Evolutionary conservation across 306 rosid species (phyloP).

Genomic region (Sechiopsis laciniata): DNA sequence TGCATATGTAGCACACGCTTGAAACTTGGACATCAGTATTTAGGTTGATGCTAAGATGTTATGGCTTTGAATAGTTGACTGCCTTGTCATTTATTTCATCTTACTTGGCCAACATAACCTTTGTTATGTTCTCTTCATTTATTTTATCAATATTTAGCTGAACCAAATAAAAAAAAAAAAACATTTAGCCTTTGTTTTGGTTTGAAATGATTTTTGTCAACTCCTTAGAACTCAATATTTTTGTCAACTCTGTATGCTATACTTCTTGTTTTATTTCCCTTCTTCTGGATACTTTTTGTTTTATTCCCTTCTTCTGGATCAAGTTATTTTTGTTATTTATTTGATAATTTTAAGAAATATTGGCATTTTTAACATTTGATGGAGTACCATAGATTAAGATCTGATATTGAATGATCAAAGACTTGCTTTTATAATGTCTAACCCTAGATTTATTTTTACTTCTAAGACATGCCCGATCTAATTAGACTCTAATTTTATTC

Average conservation of each 20-base stretch:
- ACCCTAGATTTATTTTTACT: not conserved
- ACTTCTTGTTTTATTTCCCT: not conserved
- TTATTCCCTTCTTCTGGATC: not conserved
- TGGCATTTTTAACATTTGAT: not conserved
- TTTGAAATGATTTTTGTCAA: not conserved
- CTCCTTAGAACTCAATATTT: not conserved
- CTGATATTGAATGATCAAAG: not conserved
- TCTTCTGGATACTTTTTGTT: constrained; percentile 2
- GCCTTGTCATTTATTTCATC: not conserved
- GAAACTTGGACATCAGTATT: constrained; percentile 11
- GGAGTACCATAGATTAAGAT: not conserved
- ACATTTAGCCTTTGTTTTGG: not conserved
- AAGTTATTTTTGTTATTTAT: not conserved
- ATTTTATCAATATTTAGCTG: not conserved
- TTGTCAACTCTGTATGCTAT: not conserved
- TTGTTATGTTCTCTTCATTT: not conserved
- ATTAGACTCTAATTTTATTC: not conserved
- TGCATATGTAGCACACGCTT: not conserved
- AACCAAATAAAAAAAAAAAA: too few species aligned
- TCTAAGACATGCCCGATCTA: not conserved
- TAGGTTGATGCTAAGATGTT: not conserved
- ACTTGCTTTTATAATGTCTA: not conserved
- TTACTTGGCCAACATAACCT: not conserved
- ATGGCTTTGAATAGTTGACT: not conserved
- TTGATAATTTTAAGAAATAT: not conserved